phyloP scores from a whole-genome alignment of 75 land plant species.

The Selaginella tamariscina region DNA sequence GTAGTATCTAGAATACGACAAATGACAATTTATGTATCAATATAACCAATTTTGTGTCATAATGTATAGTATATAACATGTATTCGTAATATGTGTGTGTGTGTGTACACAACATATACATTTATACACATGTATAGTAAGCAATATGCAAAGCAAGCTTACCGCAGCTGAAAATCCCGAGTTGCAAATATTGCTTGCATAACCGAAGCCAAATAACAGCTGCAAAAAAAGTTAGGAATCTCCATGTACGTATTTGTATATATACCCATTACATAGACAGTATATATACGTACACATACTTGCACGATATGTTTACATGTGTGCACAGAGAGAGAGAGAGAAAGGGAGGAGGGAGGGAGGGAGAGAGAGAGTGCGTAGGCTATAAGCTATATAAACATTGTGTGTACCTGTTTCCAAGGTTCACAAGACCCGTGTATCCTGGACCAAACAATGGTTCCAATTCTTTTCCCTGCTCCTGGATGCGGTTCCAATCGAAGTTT shows the following conservation, averaged over 20 bases:
- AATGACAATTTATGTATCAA: too few species aligned
- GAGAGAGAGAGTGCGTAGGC: background rate
- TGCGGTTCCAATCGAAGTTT: slow-evolving; percentile 97
- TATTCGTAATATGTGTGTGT: too few species aligned
- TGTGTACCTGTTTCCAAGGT: slow-evolving; percentile 93
- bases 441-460: slow-evolving; percentile 91
- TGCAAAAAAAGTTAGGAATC: slow-evolving; percentile 23
- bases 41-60: too few species aligned
- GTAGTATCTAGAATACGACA: slow-evolving; percentile 41
- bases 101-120: too few species aligned
- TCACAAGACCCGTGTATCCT: slow-evolving; percentile 91
- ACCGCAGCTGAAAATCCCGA: slow-evolving; percentile 54
- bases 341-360: too few species aligned
- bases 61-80: too few species aligned
- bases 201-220: slow-evolving; percentile 90
- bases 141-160: background rate
- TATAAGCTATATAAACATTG: background rate
- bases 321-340: too few species aligned
- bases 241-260: too few species aligned
- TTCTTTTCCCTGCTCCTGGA: slow-evolving; percentile 98
- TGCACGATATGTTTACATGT: too few species aligned
- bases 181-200: slow-evolving; percentile 94
- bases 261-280: too few species aligned
- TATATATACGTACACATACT: too few species aligned
- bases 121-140: background rate